phyloP scores from a whole-genome alignment of 805 yeast species.

The Spathaspora arborariae region DNA sequence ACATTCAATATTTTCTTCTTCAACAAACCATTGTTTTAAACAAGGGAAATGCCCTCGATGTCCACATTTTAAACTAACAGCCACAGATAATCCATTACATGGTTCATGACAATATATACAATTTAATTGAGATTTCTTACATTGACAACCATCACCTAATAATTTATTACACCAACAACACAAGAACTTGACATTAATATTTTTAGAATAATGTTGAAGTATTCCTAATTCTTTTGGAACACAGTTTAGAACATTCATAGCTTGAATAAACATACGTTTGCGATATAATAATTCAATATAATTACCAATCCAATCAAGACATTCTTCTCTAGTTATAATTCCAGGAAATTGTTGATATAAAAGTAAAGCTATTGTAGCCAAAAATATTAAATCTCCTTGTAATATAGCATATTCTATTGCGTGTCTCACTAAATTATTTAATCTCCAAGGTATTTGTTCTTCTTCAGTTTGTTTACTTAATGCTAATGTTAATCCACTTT shows the following conservation, averaged over 20 bases:
- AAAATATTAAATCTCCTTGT: slow-evolving; percentile 64
- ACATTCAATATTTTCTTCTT: slow-evolving; percentile 62
- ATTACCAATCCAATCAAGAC: slow-evolving; percentile 53
- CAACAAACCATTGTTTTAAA: slow-evolving; percentile 70
- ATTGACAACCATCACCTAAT: slow-evolving; percentile 75
- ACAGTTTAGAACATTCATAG: slow-evolving; percentile 52
- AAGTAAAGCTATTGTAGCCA: slow-evolving; percentile 53
- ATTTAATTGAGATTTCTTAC: slow-evolving; percentile 56
- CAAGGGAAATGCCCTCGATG: slow-evolving; percentile 86
- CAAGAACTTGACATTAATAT: slow-evolving; percentile 42
- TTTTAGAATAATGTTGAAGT: slow-evolving; percentile 27
- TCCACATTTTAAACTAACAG: slow-evolving; percentile 65
- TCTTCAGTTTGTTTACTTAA: slow-evolving; percentile 8
- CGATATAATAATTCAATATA: slow-evolving; percentile 55
- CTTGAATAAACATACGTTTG: slow-evolving; percentile 49
- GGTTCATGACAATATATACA: slow-evolving; percentile 80
- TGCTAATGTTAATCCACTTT: slow-evolving; percentile 4
- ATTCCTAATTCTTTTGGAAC: slow-evolving; percentile 27
- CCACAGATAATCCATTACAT: slow-evolving; percentile 64
- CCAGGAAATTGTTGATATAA: slow-evolving; percentile 35
- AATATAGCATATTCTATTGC: slow-evolving; percentile 51
- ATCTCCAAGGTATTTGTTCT: slow-evolving; percentile 50
- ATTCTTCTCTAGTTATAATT: slow-evolving; percentile 19
- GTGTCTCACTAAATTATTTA: slow-evolving; percentile 45
- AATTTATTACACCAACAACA: slow-evolving; percentile 60